These are phyloP conservation scores for Verticillium nonalfalfae DNA, from an alignment of 2,329 filamentous ascomycete species.

Conservation along the genomic window DNA sequence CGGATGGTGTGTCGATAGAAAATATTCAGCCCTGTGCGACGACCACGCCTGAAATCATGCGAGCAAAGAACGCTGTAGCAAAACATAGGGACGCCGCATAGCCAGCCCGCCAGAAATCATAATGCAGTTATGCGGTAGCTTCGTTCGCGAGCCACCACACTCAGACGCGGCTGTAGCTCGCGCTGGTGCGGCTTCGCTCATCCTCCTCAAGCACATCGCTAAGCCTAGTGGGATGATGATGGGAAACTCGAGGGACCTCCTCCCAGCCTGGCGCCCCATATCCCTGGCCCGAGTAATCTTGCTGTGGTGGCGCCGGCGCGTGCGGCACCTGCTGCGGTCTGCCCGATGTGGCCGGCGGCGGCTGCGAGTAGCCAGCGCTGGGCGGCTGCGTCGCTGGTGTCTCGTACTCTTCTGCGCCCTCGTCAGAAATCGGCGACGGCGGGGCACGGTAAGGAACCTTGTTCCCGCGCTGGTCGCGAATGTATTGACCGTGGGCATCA, in stretches of 20 bases:
- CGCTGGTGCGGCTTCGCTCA: constrained; percentile 70
- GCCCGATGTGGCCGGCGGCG: constrained; percentile 26
- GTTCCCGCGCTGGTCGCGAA: constrained; percentile 54
- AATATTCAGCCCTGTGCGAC: neutral
- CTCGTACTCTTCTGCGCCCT: constrained; percentile 51
- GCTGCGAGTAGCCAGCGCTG: constrained; percentile 21
- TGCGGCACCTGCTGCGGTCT: constrained; percentile 16
- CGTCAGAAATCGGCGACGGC: constrained; percentile 43
- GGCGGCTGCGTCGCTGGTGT: constrained; percentile 37
- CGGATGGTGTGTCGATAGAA: neutral
- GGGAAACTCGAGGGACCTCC: constrained; percentile 53
- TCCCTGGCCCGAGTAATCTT: constrained; percentile 61
- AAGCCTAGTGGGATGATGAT: constrained; percentile 81
- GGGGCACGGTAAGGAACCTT: constrained; percentile 47
- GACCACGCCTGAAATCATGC: neutral
- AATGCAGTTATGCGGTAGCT: neutral
- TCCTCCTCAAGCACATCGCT: constrained; percentile 87
- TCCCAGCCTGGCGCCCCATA: constrained; percentile 71
- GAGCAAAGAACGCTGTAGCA: neutral
- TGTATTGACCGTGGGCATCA: constrained; percentile 54
- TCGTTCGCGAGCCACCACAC: neutral
- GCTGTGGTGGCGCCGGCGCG: constrained; percentile 15
- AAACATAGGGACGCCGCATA: neutral
- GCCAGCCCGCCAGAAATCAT: neutral
- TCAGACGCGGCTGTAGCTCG: constrained; percentile 49